phyloP scores from a whole-genome alignment of 1,139 yeast genomes.

The Tardiomyces depauwii region DNA sequence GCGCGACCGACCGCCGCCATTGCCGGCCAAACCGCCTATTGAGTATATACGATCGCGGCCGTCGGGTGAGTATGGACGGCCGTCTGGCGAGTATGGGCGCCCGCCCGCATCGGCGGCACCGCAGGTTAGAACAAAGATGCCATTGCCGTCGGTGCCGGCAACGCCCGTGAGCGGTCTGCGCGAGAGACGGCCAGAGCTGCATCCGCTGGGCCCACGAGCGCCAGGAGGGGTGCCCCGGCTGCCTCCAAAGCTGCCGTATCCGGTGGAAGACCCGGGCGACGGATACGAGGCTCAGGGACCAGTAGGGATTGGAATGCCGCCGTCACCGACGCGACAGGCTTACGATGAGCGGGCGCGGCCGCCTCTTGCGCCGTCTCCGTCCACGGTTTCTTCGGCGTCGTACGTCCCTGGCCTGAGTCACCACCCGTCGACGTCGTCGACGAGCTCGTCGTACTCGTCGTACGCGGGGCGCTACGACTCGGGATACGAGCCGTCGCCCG shows the following conservation, averaged over 20 bases:
- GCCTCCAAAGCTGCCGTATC: neutral
- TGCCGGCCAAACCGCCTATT: conserved; percentile 13
- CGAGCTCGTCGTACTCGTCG: no score
- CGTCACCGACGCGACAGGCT: no score
- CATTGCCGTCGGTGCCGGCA: neutral
- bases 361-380: no score
- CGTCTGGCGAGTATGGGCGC: neutral
- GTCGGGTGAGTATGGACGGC: neutral
- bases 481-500: no score
- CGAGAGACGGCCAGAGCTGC: neutral
- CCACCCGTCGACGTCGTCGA: no score
- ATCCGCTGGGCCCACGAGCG: neutral
- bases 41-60: conserved; percentile 5
- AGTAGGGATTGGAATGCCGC: no score
- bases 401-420: no score
- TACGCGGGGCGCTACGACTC: no score
- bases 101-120: neutral
- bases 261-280: neutral
- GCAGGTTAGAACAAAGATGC: neutral
- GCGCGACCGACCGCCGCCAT: conserved; percentile 7
- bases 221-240: neutral
- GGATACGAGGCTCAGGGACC: no score
- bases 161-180: neutral
- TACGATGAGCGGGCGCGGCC: no score
- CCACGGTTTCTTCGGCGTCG: no score